A percentile compares a stretch with the other conserved stretches of the same genome.
These are phyloP conservation scores for Monilinia aucupariae DNA, from an alignment of 2,329 filamentous ascomycete genomes.

Conservation along the genomic window DNA sequence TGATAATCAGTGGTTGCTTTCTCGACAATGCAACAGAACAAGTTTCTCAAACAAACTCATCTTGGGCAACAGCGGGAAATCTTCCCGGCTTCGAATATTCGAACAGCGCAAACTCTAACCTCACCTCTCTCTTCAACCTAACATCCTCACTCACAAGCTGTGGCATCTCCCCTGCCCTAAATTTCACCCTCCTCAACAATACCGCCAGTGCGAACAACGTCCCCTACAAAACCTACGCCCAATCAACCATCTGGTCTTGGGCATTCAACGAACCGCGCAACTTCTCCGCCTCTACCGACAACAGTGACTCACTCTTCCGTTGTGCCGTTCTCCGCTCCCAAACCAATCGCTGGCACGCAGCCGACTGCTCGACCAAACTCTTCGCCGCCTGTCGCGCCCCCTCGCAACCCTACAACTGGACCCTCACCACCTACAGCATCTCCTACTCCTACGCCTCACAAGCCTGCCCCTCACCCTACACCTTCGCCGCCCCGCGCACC, in stretches of 20 bases:
- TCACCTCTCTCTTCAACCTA: constrained; percentile 35
- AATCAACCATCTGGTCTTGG: constrained; percentile 55
- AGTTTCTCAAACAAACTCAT: constrained; percentile 45
- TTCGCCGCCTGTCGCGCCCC: constrained; percentile 52
- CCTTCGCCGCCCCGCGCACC: constrained; percentile 54
- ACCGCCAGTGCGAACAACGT: constrained; percentile 45
- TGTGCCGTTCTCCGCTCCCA: constrained; percentile 49
- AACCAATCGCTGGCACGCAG: constrained; percentile 48
- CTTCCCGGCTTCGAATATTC: constrained; percentile 33
- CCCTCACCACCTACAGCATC: constrained; percentile 40
- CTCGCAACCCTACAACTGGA: constrained; percentile 53
- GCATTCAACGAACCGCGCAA: constrained; percentile 50
- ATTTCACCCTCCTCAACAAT: constrained; percentile 46
- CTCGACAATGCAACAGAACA: constrained; percentile 40
- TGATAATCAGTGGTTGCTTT: constrained; percentile 48
- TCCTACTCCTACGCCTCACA: constrained; percentile 42
- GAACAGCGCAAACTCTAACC: constrained; percentile 29
- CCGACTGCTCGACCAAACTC: constrained; percentile 48
- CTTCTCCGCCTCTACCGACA: constrained; percentile 34
- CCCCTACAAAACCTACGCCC: constrained; percentile 47
- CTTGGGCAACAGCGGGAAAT: constrained; percentile 43
- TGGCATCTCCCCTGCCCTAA: constrained; percentile 56
- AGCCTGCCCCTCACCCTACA: constrained; percentile 45
- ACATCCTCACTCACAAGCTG: constrained; percentile 45
- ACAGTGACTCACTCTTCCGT: constrained; percentile 38